Evolutionary conservation across 2,329 filamentous ascomycete genomes (phyloP).

Genomic region (Aspergillus sp.): DNA sequence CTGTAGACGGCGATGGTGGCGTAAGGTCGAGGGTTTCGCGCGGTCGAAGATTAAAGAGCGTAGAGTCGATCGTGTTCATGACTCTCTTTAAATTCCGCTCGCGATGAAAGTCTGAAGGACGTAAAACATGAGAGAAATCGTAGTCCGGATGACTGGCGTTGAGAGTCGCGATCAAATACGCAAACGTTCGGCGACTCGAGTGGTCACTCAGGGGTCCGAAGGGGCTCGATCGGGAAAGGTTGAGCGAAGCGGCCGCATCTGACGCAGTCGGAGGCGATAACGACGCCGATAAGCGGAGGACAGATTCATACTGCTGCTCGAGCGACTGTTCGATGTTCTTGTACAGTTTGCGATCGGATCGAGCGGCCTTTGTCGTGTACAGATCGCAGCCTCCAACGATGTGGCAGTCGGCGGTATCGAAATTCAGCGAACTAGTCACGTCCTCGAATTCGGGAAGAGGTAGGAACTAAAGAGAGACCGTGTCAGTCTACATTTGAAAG

Average conservation of each 20-base stretch:
- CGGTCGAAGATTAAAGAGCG: constrained; percentile 81
- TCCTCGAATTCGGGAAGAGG: constrained; percentile 87
- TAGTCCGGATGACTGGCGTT: constrained; percentile 97
- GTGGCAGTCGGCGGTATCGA: constrained; percentile 89
- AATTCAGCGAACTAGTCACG: constrained; percentile 90
- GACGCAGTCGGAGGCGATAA: constrained; percentile 79
- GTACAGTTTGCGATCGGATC: constrained; percentile 94
- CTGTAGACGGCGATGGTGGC: constrained; percentile 41
- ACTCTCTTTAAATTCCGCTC: constrained; percentile 77
- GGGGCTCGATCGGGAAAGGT: constrained; percentile 82
- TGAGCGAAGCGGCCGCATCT: constrained; percentile 64
- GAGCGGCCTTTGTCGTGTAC: constrained; percentile 95
- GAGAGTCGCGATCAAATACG: constrained; percentile 92
- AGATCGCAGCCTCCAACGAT: constrained; percentile 93
- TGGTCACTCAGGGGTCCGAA: constrained; percentile 89
- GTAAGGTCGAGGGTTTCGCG: constrained; percentile 46
- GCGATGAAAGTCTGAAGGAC: constrained; percentile 84
- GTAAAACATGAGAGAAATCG: constrained; percentile 90
- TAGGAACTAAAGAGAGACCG: constrained; percentile 66
- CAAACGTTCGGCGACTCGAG: constrained; percentile 86
- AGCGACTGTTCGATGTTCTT: constrained; percentile 91
- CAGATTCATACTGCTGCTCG: constrained; percentile 85
- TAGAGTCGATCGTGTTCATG: constrained; percentile 84
- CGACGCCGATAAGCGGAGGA: constrained; percentile 81
- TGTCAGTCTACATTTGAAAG: not conserved